These are phyloP conservation scores for Erythrobasidium hasegawianum DNA, from an alignment of 1,284 basidiomycete genomes.

Conservation along the genomic window DNA sequence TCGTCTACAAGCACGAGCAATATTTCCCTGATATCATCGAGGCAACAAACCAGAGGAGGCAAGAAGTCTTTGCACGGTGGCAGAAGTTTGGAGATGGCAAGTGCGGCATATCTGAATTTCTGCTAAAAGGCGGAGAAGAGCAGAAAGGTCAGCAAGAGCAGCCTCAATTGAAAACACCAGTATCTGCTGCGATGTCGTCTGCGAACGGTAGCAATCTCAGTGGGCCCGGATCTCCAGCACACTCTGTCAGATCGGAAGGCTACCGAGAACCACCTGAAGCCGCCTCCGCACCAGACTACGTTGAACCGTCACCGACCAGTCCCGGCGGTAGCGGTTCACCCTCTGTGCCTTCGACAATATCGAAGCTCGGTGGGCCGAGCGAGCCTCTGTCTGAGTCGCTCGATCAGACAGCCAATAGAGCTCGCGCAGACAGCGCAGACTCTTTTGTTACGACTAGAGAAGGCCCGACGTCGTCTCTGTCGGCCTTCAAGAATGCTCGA, in stretches of 20 bases:
- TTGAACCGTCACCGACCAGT: background rate
- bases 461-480: slow-evolving; percentile 1
- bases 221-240: background rate
- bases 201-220: background rate
- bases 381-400: background rate
- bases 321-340: background rate
- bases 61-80: slow-evolving; percentile 48
- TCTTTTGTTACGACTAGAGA: slow-evolving; percentile 28
- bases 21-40: slow-evolving; percentile 49
- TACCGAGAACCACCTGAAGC: background rate
- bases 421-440: slow-evolving; percentile 12
- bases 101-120: slow-evolving; percentile 48
- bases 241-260: background rate
- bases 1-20: slow-evolving; percentile 47
- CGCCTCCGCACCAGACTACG: slow-evolving; percentile 6
- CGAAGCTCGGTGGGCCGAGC: background rate
- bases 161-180: background rate
- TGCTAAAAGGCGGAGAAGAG: slow-evolving; percentile 47
- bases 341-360: background rate
- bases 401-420: background rate
- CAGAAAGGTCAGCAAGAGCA: background rate
- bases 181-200: background rate
- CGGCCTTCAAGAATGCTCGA: background rate
- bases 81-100: slow-evolving; percentile 44
- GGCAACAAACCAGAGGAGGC: slow-evolving; percentile 44